These are phyloP conservation scores for Nepenthes alata DNA, from an alignment of 179 eudicot genomes.

Conservation along the genomic window DNA sequence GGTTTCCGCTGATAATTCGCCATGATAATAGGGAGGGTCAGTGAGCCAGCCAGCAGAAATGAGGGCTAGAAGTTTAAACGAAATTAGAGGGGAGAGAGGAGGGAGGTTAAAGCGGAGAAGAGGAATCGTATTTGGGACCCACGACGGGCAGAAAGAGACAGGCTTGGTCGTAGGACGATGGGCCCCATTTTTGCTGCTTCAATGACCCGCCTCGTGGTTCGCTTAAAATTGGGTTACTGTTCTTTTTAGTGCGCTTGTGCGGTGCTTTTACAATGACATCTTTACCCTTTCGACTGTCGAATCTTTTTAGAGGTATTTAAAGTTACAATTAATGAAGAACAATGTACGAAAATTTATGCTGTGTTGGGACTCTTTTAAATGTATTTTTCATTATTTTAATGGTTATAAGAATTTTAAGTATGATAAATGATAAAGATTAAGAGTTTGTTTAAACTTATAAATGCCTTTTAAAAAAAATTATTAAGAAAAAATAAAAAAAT, in stretches of 20 bases:
- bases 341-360: no score
- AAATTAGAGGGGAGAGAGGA: constrained; percentile 1
- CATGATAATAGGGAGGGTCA: constrained; percentile 2
- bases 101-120: constrained; percentile 3
- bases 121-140: constrained; percentile 1
- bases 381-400: no score
- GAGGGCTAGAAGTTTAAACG: constrained; percentile 9
- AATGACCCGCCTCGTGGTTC: constrained; percentile 2
- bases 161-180: constrained; percentile 2
- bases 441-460: no score
- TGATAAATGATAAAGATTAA: no score
- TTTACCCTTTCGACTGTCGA: no score
- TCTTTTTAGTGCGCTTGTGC: neutral
- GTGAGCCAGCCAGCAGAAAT: neutral
- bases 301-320: no score
- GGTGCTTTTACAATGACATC: neutral
- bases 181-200: neutral
- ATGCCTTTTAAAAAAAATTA: no score
- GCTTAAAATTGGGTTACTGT: constrained; percentile 1
- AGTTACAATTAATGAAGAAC: no score
- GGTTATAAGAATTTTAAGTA: no score
- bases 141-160: constrained; percentile 6
- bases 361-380: no score
- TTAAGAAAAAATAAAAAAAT: no score
- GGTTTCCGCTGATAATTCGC: neutral